Evolutionary conservation across 805 yeast species (phyloP).

Genomic region (Myxozyma melibiosi): DNA sequence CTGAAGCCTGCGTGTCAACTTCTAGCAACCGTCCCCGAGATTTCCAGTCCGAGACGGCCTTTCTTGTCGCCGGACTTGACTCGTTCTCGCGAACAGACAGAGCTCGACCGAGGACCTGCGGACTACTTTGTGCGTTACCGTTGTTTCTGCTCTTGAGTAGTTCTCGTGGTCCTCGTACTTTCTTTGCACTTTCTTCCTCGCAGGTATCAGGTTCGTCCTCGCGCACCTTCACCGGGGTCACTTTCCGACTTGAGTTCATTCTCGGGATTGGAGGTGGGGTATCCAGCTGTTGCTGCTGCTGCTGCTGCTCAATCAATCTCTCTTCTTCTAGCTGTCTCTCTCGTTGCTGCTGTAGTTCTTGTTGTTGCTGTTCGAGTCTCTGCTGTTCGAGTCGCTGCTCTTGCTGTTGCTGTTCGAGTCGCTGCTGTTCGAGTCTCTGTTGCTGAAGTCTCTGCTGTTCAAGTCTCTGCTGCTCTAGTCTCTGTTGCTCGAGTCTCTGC

Average conservation of each 20-base stretch:
- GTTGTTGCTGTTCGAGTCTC: too few relatives aligned
- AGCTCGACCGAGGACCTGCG: not conserved
- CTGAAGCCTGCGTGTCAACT: not conserved
- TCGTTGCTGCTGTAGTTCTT: too few relatives aligned
- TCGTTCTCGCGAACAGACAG: slow-evolving; percentile 6
- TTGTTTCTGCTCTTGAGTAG: too few relatives aligned
- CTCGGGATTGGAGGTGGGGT: slow-evolving; percentile 7
- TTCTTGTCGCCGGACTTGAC: not conserved
- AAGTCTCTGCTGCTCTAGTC: too few relatives aligned
- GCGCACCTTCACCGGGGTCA: slow-evolving; percentile 1
- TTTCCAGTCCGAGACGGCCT: too few relatives aligned
- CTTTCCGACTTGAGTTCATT: slow-evolving; percentile 3
- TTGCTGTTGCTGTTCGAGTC: too few relatives aligned
- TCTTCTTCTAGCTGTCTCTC: too few relatives aligned
- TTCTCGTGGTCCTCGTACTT: not conserved
- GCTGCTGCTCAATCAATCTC: not conserved
- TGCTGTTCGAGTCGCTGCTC: too few relatives aligned
- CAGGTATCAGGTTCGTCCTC: not conserved
- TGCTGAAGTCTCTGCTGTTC: too few relatives aligned
- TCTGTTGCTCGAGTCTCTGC: too few relatives aligned
- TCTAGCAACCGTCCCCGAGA: too few relatives aligned
- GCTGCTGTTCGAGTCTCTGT: too few relatives aligned
- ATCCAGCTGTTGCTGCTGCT: not conserved
- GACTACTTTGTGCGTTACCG: not conserved
- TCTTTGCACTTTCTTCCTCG: not conserved